Percentiles rank a stretch among this genome's conserved stretches.
Evolutionary conservation across 2,329 filamentous ascomycete species (phyloP).

Genomic region (Nemania bipapillata): DNA sequence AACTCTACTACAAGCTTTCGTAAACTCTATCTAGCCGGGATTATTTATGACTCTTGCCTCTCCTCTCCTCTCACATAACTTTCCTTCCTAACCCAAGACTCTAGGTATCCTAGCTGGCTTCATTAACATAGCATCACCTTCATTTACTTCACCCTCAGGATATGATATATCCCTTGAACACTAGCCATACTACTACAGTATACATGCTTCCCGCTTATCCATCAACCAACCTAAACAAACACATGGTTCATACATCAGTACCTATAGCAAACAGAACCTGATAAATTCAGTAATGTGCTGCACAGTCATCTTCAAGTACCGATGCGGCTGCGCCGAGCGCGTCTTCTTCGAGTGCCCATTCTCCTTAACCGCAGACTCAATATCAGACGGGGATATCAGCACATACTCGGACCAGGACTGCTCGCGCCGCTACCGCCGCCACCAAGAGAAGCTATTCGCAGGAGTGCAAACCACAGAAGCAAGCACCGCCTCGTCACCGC

Average conservation of each 20-base stretch:
- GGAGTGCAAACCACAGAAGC: neutral
- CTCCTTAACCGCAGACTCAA: neutral
- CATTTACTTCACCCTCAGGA: neutral
- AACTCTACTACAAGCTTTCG: too few relatives aligned
- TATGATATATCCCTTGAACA: neutral
- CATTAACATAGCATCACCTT: neutral
- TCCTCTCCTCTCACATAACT: too few relatives aligned
- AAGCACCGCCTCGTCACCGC: neutral
- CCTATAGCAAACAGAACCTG: neutral
- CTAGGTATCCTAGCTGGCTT: neutral
- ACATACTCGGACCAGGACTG: conserved; percentile 10
- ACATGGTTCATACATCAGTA: neutral
- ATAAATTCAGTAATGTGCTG: conserved; percentile 40
- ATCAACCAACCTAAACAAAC: neutral
- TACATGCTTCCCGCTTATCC: neutral
- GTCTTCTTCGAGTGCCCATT: conserved; percentile 41
- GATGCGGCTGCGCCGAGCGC: conserved; percentile 44
- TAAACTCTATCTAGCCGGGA: too few relatives aligned
- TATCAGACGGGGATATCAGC: neutral
- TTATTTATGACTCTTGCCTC: too few relatives aligned
- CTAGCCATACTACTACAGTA: neutral
- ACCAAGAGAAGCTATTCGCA: conserved; percentile 19
- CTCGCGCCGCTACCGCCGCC: conserved; percentile 21
- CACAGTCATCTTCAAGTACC: conserved; percentile 43
- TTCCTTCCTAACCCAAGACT: neutral